Base-by-base conservation (phyloP, 371 early-diverging fungal species). In the Lichtheimia ornata region DNA sequence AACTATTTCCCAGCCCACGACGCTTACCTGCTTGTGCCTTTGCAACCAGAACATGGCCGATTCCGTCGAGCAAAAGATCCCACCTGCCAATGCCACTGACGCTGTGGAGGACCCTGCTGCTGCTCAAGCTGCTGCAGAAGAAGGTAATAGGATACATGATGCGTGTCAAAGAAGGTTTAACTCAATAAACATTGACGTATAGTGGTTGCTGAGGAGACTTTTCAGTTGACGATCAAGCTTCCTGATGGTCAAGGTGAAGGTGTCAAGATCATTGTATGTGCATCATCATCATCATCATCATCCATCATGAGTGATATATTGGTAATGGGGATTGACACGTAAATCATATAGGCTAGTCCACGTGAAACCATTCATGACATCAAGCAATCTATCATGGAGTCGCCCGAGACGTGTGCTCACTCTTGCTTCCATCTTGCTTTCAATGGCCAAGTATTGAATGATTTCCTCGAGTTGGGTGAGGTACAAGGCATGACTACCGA, bases 401-500 rank as follows among this genome's bases (percentile, higher is more conserved):
- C 90, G 0, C 90, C 93, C 17, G 91, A 92, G 53, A 89, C 92
- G 2, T 89, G 91, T 62, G 89, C 88, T 50, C 87, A 91, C 77
- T 93, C 96, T 15, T 95, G 96, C 78, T 97, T 97, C 73, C 90
- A 88, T 59, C 77, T 97, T 20, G 69, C 87, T 14, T 87, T 81
- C 64, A 82, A 92, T 14, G 94, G 91, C 24, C 66, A 71, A 59
- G 78, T 86, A 50, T 64, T 95, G 47, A 85, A 88, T 57, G 93
- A 94, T 59, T 85, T 85, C 67, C 67, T 77, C 41, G 91, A 91
- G 70, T 73, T 95, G 35, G 88, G 87, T 50, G 88, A 89, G 57
- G 82, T 94, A 50, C 91, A 88, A 65, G 92, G 86, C 2, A 86
- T 94, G 57, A 81, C 85, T 12, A 73, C 83, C 44, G 89, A 90